Evolutionary conservation across 2,329 filamentous ascomycete species (phyloP).

Genomic region (Penicillium verrucosum): DNA sequence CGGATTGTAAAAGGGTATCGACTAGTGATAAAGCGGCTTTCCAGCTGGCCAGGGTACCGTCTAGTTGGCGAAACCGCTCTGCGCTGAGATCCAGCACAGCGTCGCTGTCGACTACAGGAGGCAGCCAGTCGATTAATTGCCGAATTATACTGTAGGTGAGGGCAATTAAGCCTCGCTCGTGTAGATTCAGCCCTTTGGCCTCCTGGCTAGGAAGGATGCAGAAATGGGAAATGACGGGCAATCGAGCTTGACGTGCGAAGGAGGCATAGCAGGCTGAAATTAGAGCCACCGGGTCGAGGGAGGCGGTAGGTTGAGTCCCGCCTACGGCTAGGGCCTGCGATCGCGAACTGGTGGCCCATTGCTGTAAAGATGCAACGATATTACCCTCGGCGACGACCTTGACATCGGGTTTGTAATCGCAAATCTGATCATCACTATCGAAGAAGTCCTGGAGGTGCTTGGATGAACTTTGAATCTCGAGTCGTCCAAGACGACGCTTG

Average conservation of each 20-base stretch:
- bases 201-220: slow-evolving; percentile 28
- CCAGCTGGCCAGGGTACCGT: slow-evolving; percentile 37
- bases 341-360: slow-evolving; percentile 34
- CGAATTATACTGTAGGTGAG: slow-evolving; percentile 40
- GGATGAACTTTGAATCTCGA: slow-evolving; percentile 35
- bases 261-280: slow-evolving; percentile 36
- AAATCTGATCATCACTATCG: slow-evolving; percentile 35
- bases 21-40: slow-evolving; percentile 37
- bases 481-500: slow-evolving; percentile 34
- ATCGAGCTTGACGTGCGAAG: slow-evolving; percentile 28
- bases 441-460: slow-evolving; percentile 38
- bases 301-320: slow-evolving; percentile 25
- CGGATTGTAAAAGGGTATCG: slow-evolving; percentile 35
- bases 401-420: slow-evolving; percentile 27
- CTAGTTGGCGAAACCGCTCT: slow-evolving; percentile 34
- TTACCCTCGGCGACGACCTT: slow-evolving; percentile 28
- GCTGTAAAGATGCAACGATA: slow-evolving; percentile 29
- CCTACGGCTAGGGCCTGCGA: slow-evolving; percentile 36
- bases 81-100: slow-evolving; percentile 33
- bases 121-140: slow-evolving; percentile 37
- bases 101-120: slow-evolving; percentile 37
- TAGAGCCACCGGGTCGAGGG: slow-evolving; percentile 29
- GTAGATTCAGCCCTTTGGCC: slow-evolving; percentile 22
- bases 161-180: slow-evolving; percentile 34
- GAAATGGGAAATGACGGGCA: slow-evolving; percentile 39